Evolutionary conservation across 2,329 filamentous ascomycete species (phyloP).

Genomic region (Calonectria naviculata): DNA sequence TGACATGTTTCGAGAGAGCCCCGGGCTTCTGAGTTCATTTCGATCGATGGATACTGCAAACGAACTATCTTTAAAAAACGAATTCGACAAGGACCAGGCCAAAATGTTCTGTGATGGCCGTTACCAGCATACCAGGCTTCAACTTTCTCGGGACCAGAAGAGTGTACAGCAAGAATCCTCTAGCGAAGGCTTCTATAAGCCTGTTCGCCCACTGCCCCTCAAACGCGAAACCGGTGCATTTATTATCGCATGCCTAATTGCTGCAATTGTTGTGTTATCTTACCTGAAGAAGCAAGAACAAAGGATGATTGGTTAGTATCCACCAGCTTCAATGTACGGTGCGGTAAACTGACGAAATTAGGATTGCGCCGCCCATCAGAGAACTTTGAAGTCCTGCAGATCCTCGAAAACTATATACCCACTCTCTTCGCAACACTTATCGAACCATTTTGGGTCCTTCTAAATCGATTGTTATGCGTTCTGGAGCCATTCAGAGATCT

Average conservation of each 20-base stretch:
- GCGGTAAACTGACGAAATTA: slow-evolving; percentile 19
- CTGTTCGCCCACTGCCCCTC: slow-evolving; percentile 36
- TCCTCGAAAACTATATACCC: slow-evolving; percentile 62
- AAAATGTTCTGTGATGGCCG: slow-evolving; percentile 8
- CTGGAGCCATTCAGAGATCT: slow-evolving; percentile 66
- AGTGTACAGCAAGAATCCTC: neutral
- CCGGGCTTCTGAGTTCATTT: slow-evolving; percentile 11
- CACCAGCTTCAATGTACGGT: neutral
- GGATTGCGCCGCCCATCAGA: slow-evolving; percentile 44
- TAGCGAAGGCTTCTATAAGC: slow-evolving; percentile 35
- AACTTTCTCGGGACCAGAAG: neutral
- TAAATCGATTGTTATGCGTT: slow-evolving; percentile 65
- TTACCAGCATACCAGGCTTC: neutral
- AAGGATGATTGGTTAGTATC: slow-evolving; percentile 29
- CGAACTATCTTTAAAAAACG: slow-evolving; percentile 13
- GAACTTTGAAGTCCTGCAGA: slow-evolving; percentile 48
- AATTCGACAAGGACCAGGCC: slow-evolving; percentile 28
- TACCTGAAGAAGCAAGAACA: slow-evolving; percentile 39
- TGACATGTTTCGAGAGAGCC: slow-evolving; percentile 33
- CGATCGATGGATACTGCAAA: slow-evolving; percentile 16
- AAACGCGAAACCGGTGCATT: slow-evolving; percentile 24
- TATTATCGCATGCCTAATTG: slow-evolving; percentile 25
- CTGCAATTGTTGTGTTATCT: slow-evolving; percentile 25
- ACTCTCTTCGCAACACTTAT: slow-evolving; percentile 65
- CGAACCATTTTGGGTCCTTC: slow-evolving; percentile 66